Percentiles rank a stretch among this genome's conserved stretches.
phyloP scores from a whole-genome alignment of 2,329 filamentous ascomycete genomes.

The Colletotrichum somersetense region DNA sequence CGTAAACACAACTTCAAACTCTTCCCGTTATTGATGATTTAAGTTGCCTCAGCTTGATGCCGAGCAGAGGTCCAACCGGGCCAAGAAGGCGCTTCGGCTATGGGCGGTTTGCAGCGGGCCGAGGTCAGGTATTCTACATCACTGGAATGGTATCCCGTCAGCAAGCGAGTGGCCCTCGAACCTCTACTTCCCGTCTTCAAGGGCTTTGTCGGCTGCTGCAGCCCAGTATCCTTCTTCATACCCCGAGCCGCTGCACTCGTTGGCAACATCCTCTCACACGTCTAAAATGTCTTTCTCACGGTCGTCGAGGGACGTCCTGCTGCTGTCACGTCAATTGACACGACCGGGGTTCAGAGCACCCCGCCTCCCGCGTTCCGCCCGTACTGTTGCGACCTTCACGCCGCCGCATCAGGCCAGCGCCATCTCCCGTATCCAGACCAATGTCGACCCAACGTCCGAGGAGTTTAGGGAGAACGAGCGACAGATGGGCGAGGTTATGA shows the following conservation, averaged over 20 bases:
- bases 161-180: constrained; percentile 41
- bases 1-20: constrained; percentile 1
- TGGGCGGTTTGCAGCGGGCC: constrained; percentile 60
- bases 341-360: constrained; percentile 43
- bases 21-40: constrained; percentile 26
- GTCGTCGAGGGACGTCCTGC: constrained; percentile 59
- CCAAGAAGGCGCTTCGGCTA: constrained; percentile 50
- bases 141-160: constrained; percentile 40
- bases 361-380: constrained; percentile 50
- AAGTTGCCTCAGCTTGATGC: constrained; percentile 34
- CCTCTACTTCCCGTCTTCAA: constrained; percentile 26
- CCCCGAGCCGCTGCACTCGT: constrained; percentile 37
- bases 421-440: constrained; percentile 82
- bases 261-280: constrained; percentile 35
- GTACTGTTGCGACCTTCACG: constrained; percentile 79
- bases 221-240: constrained; percentile 26
- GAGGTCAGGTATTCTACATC: constrained; percentile 44
- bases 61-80: constrained; percentile 42
- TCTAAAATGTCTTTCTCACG: constrained; percentile 62
- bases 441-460: constrained; percentile 80
- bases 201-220: constrained; percentile 46
- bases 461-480: constrained; percentile 85
- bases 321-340: constrained; percentile 58
- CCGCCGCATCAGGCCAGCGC: constrained; percentile 84
- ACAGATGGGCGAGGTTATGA: constrained; percentile 81